Conservation (phyloP, 2,329 filamentous ascomycete genomes). For the Bertia moriformis region DNA sequence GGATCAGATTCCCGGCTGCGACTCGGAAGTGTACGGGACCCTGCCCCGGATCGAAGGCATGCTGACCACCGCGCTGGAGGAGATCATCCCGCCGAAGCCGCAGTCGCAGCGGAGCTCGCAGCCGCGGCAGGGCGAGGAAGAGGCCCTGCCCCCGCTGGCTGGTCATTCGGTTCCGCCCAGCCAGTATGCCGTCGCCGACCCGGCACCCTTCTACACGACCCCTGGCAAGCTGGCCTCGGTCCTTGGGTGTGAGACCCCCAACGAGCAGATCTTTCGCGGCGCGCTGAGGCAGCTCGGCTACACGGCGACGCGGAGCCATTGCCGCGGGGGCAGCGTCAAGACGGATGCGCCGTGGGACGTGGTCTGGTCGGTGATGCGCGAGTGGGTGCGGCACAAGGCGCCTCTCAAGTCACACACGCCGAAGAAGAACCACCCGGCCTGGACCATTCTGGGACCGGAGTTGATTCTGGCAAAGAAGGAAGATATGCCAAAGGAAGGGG, state of each 20-base stretch:
- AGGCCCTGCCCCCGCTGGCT: not conserved
- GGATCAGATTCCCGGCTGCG: constrained; percentile 50
- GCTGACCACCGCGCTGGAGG: constrained; percentile 76
- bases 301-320: constrained; percentile 70
- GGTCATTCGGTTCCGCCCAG: not conserved
- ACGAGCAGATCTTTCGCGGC: constrained; percentile 67
- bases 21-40: constrained; percentile 64
- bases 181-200: constrained; percentile 42
- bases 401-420: constrained; percentile 64
- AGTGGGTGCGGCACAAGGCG: constrained; percentile 71
- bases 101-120: no score
- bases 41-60: constrained; percentile 74
- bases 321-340: constrained; percentile 77
- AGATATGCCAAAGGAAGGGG: no score
- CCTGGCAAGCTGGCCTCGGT: constrained; percentile 61
- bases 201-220: constrained; percentile 74
- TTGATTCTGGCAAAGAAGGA: no score
- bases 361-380: constrained; percentile 84
- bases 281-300: constrained; percentile 73
- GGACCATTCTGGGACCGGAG: constrained; percentile 44
- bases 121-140: no score
- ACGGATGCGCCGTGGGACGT: constrained; percentile 83
- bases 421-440: constrained; percentile 56
- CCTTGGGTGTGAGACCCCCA: constrained; percentile 65
- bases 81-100: constrained; percentile 29